These are phyloP conservation scores for Hemerocallis citrina DNA, from an alignment of 106 monocot genomes.

Conservation along the genomic window DNA sequence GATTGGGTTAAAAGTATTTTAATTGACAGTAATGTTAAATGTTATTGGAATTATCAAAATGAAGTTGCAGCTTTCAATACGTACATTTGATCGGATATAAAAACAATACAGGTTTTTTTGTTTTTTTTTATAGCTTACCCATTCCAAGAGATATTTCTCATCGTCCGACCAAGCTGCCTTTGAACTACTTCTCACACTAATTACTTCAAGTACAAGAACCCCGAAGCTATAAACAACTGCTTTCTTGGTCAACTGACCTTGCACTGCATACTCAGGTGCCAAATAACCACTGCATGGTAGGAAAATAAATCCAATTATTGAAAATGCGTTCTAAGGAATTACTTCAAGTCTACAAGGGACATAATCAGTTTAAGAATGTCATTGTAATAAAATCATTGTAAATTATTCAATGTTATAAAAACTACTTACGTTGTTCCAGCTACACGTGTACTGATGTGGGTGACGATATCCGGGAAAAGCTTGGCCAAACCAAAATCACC, in stretches of 20 bases:
- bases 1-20: too few species aligned
- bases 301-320: not conserved
- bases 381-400: not conserved
- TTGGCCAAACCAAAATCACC: slow-evolving; percentile 68
- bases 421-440: slow-evolving; percentile 53
- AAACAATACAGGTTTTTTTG: too few species aligned
- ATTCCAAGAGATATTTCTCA: slow-evolving; percentile 41
- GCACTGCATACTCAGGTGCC: slow-evolving; percentile 72
- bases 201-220: slow-evolving; percentile 61
- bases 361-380: too few species aligned
- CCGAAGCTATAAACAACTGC: slow-evolving; percentile 87
- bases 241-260: slow-evolving; percentile 74
- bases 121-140: too few species aligned
- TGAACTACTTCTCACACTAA: slow-evolving; percentile 57
- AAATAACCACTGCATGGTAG: slow-evolving; percentile 56
- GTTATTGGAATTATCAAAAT: too few species aligned
- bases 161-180: slow-evolving; percentile 6
- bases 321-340: not conserved
- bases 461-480: slow-evolving; percentile 52
- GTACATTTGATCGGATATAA: too few species aligned
- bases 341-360: too few species aligned
- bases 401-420: not conserved
- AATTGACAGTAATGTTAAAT: too few species aligned
- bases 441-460: slow-evolving; percentile 66
- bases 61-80: too few species aligned